A percentile compares a stretch with the other conserved stretches of the same genome.
Conservation (phyloP, 1,284 basidiomycete genomes). For the Malassezia pachydermatis region DNA sequence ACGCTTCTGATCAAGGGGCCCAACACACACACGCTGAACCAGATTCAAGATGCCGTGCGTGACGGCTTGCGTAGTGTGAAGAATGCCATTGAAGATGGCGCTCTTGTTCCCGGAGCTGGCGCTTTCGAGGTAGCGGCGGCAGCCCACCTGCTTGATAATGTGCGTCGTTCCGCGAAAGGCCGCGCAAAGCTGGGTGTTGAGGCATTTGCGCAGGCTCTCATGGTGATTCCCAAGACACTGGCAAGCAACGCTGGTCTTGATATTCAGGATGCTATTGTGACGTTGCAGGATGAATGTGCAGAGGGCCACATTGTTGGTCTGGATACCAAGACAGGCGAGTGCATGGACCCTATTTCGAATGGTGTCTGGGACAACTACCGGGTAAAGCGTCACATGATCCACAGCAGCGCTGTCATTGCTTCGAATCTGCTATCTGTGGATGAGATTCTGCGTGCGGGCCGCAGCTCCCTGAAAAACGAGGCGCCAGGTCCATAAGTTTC, state of each 20-base stretch:
- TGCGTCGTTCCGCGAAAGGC: constrained; percentile 82
- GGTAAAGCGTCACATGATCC: constrained; percentile 96
- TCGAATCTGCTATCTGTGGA: constrained; percentile 90
- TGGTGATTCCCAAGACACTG: constrained; percentile 92
- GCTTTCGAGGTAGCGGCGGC: constrained; percentile 95
- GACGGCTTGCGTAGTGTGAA: constrained; percentile 94
- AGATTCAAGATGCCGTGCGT: constrained; percentile 91
- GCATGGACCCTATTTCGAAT: constrained; percentile 85
- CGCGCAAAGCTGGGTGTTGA: constrained; percentile 92
- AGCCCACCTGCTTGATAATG: constrained; percentile 61
- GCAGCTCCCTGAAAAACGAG: constrained; percentile 41
- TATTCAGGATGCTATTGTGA: constrained; percentile 87
- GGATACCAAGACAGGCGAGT: constrained; percentile 85
- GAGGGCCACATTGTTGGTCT: constrained; percentile 68
- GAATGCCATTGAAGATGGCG: constrained; percentile 85
- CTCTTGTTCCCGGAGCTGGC: constrained; percentile 83
- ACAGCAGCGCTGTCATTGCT: constrained; percentile 91
- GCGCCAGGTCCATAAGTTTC: constrained; percentile 18
- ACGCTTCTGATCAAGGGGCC: constrained; percentile 81
- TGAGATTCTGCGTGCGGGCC: constrained; percentile 82
- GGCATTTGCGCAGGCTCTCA: constrained; percentile 86
- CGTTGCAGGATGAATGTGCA: constrained; percentile 81
- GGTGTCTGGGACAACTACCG: constrained; percentile 99
- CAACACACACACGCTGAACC: constrained; percentile 87
- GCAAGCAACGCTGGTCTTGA: constrained; percentile 95